Percentiles rank a stretch among this genome's conserved stretches.
Conservation (phyloP, 2,329 filamentous ascomycete species). For the Sclerotinia borealis region DNA sequence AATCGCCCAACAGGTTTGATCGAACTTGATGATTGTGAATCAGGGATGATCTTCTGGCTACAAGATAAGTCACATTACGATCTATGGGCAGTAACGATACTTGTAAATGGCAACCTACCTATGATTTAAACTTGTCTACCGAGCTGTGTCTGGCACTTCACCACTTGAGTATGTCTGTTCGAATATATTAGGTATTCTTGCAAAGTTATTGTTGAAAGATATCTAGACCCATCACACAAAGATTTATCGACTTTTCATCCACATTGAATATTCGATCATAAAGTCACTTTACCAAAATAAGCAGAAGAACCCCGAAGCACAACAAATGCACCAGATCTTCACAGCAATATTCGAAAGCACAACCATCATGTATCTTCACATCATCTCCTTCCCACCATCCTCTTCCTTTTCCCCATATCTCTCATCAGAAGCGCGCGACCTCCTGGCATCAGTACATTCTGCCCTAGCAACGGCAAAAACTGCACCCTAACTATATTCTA, state of each 20-base stretch:
- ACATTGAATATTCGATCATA: background rate
- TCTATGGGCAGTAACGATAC: no score
- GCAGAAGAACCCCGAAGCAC: background rate
- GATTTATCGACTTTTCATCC: background rate
- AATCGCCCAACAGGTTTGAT: no score
- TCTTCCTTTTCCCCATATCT: background rate
- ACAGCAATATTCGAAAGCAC: background rate
- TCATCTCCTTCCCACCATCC: background rate
- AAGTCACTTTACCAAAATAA: background rate
- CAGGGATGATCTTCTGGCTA: background rate
- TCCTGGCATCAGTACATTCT: background rate
- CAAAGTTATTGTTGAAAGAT: no score
- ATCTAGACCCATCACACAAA: background rate
- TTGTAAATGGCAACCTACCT: background rate
- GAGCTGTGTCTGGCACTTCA: background rate
- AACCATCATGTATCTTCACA: background rate
- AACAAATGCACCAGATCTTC: background rate
- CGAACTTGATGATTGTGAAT: background rate
- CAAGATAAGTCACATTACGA: no score
- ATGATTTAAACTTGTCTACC: background rate
- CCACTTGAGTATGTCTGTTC: no score
- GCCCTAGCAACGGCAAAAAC: background rate
- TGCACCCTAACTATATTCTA: background rate
- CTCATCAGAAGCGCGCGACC: background rate
- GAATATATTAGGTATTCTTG: accelerated